Evolutionary conservation across 768 basidiomycete genomes (phyloP), one percentile per base, ranked within the genome.

Genomic region (Suillus brevipes): DNA sequence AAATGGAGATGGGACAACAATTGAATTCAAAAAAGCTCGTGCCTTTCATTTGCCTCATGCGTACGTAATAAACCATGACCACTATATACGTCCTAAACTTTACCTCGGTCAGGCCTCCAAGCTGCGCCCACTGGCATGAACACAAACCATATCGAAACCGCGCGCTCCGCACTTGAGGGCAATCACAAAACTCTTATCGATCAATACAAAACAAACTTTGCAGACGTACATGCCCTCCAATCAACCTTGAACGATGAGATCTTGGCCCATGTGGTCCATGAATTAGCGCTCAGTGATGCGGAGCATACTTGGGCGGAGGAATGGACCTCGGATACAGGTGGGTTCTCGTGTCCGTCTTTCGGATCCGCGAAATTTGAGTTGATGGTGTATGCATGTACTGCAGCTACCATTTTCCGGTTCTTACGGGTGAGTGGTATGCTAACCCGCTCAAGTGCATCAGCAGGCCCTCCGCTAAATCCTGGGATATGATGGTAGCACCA

Each of bases 281-380:
- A 91, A 72, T 80, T 89, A 36, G 78, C 79, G 45, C 80, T 89
- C 55, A 74, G 78, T 65, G 76, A 78, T 59, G 77, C 79, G 18
- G 82, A 82, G 65, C 75, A 78, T 64, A 77, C 80, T 66, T 85
- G 84, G 84, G 83, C 85, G 34, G 79, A 74, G 43, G 82, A 85
- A 72, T 92, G 89, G 89, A 75, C 91, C 38, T 77, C 80, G 37
- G 90, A 92, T 79, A 84, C 82, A 55, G 78, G 90, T 91, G 31
- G 79, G 71, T 85, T 80, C 25, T 57, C 16, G 49, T 28, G 3
- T 3, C 28, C 28, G 3, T 28, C 3, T 28, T n/a, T 28, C 36
- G 28, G 28, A 7, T n/a, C 12, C 6, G 4, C 1, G 3, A 31
- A 25, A 12, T 36, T 31, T 58, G 23, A n/a, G 34, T 42, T 43